phyloP scores from a whole-genome alignment of 1,284 basidiomycete genomes.

The Boletus austroedulis region DNA sequence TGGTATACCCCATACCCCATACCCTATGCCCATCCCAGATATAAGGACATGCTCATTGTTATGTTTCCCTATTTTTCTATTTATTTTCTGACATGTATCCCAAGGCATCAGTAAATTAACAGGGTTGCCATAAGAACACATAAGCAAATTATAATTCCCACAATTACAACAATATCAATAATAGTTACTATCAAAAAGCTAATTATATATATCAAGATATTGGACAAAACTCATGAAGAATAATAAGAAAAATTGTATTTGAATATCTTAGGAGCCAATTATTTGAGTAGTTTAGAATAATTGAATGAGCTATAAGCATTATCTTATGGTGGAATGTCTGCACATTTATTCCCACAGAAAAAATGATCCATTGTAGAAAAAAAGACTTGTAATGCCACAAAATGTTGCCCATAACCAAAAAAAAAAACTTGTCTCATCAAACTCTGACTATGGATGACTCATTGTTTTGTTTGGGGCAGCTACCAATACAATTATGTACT shows the following conservation, averaged over 20 bases:
- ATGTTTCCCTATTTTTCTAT: no score
- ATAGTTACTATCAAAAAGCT: neutral
- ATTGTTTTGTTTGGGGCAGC: neutral
- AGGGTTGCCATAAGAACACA: no score
- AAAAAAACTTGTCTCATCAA: neutral
- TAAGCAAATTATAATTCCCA: no score
- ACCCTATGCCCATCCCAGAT: no score
- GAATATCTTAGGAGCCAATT: neutral
- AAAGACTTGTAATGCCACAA: neutral
- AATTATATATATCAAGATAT: neutral
- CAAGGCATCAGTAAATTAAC: no score
- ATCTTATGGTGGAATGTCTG: neutral
- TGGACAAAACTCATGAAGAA: neutral
- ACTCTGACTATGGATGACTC: no score
- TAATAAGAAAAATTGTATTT: neutral
- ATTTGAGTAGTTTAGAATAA: neutral
- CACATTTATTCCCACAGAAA: neutral
- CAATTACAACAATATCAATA: neutral
- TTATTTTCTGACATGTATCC: no score
- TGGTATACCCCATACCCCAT: no score
- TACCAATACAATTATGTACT: neutral
- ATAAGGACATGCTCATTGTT: no score
- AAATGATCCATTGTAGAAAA: neutral
- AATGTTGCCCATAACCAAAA: neutral
- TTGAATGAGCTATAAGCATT: neutral